Base-by-base conservation (phyloP, 2,329 filamentous ascomycete genomes). In the Sarocladium strictum region DNA sequence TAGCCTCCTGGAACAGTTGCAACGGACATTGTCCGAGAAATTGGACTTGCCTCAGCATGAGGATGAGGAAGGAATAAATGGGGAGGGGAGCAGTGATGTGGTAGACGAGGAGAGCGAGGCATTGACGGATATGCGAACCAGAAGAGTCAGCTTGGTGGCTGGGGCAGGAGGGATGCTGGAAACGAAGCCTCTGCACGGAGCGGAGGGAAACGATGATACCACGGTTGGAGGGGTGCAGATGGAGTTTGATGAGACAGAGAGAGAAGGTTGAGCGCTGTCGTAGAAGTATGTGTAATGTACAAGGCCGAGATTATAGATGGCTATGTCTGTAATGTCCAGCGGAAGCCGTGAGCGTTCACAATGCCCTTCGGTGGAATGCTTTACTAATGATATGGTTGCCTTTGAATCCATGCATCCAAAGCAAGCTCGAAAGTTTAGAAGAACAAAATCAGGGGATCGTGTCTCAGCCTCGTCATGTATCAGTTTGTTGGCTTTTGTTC, bases 71-170 rank as follows among this genome's bases (percentile, higher is more conserved):
- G 40, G 52, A 14, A 7, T 33, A 4, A 11, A 62, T 1, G 60
- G 64, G 26, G 65, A 73, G 50, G 70, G 65, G 10, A 64, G 67
- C 26, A 64, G 75, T 59, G 69, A 74, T 43, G 64, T 63, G 1
- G 69, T 74, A 33, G 76, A 76, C 24, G 75, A 77, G 47, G 74
- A 75, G 53, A 81, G 76, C 56, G 79, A 84, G 65, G 75, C 77
- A 23, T 69, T 84, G 17, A 57, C 56, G 12, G 55, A 72, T 51
- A 41, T 51, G 71, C 67, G 9, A 64, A 69, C n/a, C 66, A 69
- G 79, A 61, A 75, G 83, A 56, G 74, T 76, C 56, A 87, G 84
- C 59, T 67, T 81, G 29, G 75, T 81, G 49, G 76, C 72, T 29
- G 68, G 69, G 5, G 27, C 47, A 50, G 68, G 69, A 47, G 72